Conservation (phyloP, 208 protist species). For the Wallacemonas sp. region DNA sequence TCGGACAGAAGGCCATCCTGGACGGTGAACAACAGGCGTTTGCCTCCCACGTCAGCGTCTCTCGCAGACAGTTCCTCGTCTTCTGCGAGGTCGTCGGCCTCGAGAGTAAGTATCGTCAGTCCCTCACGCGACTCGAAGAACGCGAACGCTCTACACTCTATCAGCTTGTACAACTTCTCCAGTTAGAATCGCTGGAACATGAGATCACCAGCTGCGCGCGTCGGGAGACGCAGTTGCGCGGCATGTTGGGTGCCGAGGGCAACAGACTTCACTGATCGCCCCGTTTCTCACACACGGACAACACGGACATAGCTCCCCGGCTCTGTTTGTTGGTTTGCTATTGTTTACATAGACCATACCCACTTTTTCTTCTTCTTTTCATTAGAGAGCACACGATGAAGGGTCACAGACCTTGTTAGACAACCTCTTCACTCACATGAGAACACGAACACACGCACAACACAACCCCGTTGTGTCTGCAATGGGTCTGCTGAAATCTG, state of each 20-base stretch:
- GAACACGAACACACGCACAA: no score
- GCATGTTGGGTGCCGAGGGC: background rate
- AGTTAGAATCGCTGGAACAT: constrained; percentile 19
- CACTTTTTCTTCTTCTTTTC: constrained; percentile 4
- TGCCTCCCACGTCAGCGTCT: constrained; percentile 13
- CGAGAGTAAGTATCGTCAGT: constrained; percentile 18
- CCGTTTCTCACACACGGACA: no score
- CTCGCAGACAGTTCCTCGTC: background rate
- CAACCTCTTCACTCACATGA: no score
- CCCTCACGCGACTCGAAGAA: constrained; percentile 10
- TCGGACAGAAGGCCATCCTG: constrained; percentile 16
- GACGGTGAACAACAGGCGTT: constrained; percentile 15
- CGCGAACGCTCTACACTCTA: background rate
- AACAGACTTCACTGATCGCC: no score
- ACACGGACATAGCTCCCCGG: background rate
- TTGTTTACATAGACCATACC: background rate
- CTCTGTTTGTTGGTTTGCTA: background rate
- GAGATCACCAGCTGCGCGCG: constrained; percentile 21
- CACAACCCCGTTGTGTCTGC: no score
- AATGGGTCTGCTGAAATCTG: no score
- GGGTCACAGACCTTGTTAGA: no score
- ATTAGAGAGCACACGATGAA: no score
- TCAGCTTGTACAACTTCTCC: constrained; percentile 1
- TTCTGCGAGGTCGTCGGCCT: constrained; percentile 8
- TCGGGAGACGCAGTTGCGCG: constrained; percentile 5